Base-by-base conservation (phyloP, 2,329 filamentous ascomycete species). In the Alternaria angustiovoidea region DNA sequence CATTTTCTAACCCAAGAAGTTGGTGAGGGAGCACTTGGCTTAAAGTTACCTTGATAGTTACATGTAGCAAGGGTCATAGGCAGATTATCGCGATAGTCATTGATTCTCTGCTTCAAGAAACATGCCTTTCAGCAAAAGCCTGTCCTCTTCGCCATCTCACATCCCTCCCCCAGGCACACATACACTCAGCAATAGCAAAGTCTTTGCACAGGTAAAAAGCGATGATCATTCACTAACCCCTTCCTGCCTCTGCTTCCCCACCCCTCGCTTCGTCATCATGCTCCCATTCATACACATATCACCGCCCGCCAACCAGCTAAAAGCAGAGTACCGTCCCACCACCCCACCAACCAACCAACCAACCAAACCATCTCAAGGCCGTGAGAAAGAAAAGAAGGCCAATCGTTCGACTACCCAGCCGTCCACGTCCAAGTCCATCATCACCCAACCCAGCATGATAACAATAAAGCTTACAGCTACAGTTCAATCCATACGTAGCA, bases 141-240 rank as follows among this genome's bases (percentile, higher is more conserved):
- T 26, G 24, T 26, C 24, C 24, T 26, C 24, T 26, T 0, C 24
- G 6, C 24, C 30, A 32, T 32, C 30, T 12, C 30, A 32, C 11
- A 36, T 0, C 12, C 2, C 32, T 36, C 0, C 32, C 14, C 5
- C 32, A 36, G 32, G 11, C 34, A 38, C 34, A 38, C 16, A n/a
- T 8, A 38, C 14, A 38, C 34, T n/a, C 14, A 38, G 7, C 11
- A 4, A 44, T 28, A 44, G 7, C 34, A n/a, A n/a, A n/a, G 34
- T 26, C 22, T 46, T 47, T 48, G 28, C 28, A 48, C 44, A 48
- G 44, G 44, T 48, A 34, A 48, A 34, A 48, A 39, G 28, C 44
- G 44, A 48, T 48, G 11, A 32, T 34, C 28, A 48, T 48, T 48
- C n/a, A 48, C 28, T 34, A 34, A 32, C 44, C 44, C 44, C 44